Evolutionary conservation across 768 basidiomycete genomes (phyloP).

Genomic region (Pleurotus citrinopileatus): DNA sequence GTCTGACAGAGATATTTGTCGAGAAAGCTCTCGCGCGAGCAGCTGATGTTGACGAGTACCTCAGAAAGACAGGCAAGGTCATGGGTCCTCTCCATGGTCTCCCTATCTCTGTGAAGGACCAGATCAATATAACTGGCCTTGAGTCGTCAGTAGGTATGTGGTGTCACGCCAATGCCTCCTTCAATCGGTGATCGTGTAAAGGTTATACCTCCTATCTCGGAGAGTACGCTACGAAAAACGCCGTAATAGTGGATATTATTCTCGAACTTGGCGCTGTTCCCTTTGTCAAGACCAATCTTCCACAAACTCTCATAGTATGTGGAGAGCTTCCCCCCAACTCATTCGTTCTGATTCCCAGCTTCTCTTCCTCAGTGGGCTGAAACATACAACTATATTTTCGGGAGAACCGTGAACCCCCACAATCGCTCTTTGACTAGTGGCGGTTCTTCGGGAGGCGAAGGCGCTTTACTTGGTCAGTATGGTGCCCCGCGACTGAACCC

Average conservation of each 20-base stretch:
- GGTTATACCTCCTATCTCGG: constrained; percentile 77
- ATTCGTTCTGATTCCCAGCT: too few relatives aligned
- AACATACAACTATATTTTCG: constrained; percentile 76
- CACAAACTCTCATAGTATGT: constrained; percentile 73
- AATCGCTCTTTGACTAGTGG: constrained; percentile 71
- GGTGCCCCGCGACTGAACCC: neutral
- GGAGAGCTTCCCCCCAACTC: neutral
- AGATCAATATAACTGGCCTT: constrained; percentile 62
- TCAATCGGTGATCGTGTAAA: constrained; percentile 15
- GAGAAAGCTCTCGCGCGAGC: constrained; percentile 67
- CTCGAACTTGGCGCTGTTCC: constrained; percentile 65
- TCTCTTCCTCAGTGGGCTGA: constrained; percentile 58
- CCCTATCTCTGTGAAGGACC: constrained; percentile 75
- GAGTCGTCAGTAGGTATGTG: constrained; percentile 34
- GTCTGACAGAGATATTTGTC: constrained; percentile 81
- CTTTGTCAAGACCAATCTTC: constrained; percentile 72
- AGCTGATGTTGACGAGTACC: constrained; percentile 58
- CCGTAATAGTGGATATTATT: constrained; percentile 64
- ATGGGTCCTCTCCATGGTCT: constrained; percentile 77
- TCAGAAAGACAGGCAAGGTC: constrained; percentile 58
- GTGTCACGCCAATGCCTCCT: neutral
- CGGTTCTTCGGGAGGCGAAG: constrained; percentile 87
- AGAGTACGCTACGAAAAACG: constrained; percentile 51
- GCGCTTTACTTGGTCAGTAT: constrained; percentile 60
- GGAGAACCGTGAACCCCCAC: constrained; percentile 72